Conservation (phyloP, 129 eudicot species). For the Gnaphalium uliginosum region DNA sequence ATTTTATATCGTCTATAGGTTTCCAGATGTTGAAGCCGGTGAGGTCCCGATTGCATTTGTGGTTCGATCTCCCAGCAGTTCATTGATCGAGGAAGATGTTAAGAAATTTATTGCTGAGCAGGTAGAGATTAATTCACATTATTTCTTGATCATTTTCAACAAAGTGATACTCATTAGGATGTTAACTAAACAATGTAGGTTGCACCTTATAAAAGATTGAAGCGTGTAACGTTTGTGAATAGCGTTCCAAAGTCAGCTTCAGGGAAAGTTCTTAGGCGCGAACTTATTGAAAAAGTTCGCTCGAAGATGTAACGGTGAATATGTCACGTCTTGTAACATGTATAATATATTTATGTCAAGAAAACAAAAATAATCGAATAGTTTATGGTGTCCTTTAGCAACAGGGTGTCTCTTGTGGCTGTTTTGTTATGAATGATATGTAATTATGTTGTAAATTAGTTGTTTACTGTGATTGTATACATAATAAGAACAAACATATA, state of each 20-base stretch:
- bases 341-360: too few relatives aligned
- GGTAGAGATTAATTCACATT: slow-evolving; percentile 33
- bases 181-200: slow-evolving; percentile 41
- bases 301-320: slow-evolving; percentile 47
- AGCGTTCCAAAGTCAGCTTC: slow-evolving; percentile 86
- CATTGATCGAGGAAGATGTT: slow-evolving; percentile 65
- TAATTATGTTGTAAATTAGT: too few relatives aligned
- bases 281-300: slow-evolving; percentile 60
- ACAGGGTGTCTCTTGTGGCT: too few relatives aligned
- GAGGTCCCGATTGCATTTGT: slow-evolving; percentile 87
- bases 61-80: slow-evolving; percentile 71
- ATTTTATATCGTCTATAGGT: slow-evolving; percentile 31
- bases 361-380: too few relatives aligned
- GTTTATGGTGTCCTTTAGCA: too few relatives aligned
- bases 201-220: slow-evolving; percentile 79
- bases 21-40: slow-evolving; percentile 94
- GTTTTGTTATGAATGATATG: too few relatives aligned
- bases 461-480: too few relatives aligned
- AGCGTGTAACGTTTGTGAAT: slow-evolving; percentile 62
- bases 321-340: not conserved
- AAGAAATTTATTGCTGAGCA: slow-evolving; percentile 71
- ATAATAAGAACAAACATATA: not conserved
- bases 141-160: not conserved
- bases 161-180: slow-evolving; percentile 12
- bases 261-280: slow-evolving; percentile 81